A percentile compares a stretch with the other conserved stretches of the same genome.
Conservation (phyloP, 768 basidiomycete genomes). For the Phanerochaete carnosa region DNA sequence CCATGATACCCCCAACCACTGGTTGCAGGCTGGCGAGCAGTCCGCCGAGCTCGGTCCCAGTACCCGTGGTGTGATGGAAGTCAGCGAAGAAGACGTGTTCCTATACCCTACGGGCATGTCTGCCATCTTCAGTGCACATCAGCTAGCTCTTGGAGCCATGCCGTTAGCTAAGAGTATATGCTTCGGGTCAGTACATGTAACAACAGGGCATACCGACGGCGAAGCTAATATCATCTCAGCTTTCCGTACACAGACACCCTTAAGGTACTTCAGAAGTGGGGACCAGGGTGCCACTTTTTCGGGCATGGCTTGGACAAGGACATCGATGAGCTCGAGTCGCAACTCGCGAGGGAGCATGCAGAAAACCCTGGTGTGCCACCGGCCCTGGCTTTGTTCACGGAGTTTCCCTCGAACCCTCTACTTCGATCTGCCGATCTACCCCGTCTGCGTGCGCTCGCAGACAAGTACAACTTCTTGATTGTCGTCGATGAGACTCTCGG, state of each 20-base stretch:
- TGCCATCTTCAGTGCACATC: constrained; percentile 91
- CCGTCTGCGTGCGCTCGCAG: constrained; percentile 73
- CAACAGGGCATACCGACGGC: not conserved
- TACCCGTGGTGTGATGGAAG: constrained; percentile 60
- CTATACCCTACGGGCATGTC: constrained; percentile 88
- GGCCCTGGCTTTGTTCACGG: constrained; percentile 80
- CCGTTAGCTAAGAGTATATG: constrained; percentile 81
- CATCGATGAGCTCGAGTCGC: constrained; percentile 64
- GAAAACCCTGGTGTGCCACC: constrained; percentile 49
- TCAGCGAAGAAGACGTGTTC: constrained; percentile 86
- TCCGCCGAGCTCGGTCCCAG: constrained; percentile 56
- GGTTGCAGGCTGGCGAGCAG: constrained; percentile 40
- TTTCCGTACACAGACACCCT: constrained; percentile 96
- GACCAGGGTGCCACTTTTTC: constrained; percentile 87
- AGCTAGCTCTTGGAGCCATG: constrained; percentile 52
- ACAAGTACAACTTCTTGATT: constrained; percentile 84
- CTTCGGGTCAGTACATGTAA: constrained; percentile 70
- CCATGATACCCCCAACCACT: constrained; percentile 47
- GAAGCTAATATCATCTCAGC: constrained; percentile 35
- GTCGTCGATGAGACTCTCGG: constrained; percentile 95
- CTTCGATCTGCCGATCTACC: constrained; percentile 80
- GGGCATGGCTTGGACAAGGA: constrained; percentile 77
- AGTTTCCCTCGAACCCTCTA: constrained; percentile 95
- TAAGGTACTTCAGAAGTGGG: constrained; percentile 94
- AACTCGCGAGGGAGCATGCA: constrained; percentile 47